Evolutionary conservation across 345 rosid genomes (phyloP), one percentile per base, ranked within the genome.

Genomic region (Chamaenerion angustifolium): DNA sequence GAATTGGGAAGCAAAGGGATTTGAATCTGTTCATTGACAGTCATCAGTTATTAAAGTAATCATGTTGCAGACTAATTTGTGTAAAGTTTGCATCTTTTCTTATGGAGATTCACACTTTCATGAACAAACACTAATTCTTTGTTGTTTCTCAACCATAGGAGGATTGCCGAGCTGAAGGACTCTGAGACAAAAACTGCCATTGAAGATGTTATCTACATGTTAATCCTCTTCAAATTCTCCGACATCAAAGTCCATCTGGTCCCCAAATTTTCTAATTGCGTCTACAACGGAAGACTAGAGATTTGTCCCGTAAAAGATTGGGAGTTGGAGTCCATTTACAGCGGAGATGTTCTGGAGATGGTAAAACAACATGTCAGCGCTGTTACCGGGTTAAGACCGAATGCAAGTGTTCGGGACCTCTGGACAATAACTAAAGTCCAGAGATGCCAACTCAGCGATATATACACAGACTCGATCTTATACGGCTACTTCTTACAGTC

Each of bases 401-500:
- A 92, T 64, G 74, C 88, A 16, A 76, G 93, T 53, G 93, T 92
- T 41, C 71, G 82, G 14, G 96, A 92, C 59, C 64, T 12, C 61
- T 87, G 96, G 98, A 89, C 89, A 14, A 84, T 77, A 48, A 87
- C 95, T 6, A 66, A 84, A 67, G 70, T 87, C 54, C 73, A 66
- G 37, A 65, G 58, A 46, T 59, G 54, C 31, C 81, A 64, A 19
- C 82, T 92, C 18, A 54, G 81, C 45, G 67, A 64, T 27, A 48
- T 82, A 0, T 92, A 87, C 59, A 73, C 59, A 15, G 73, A 83
- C 51, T 92, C 98, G 10, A 71, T 82, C 61, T 62, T 80, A 46
- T 87, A 84, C 40, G 98, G 95, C 44, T 92, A 92, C 71, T 84
- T 83, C 72, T 62, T 92, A 37, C 87, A 87, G 63, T 87, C 95